Evolutionary conservation across 2,329 filamentous ascomycete species (phyloP).

Genomic region (Colletotrichum musae): DNA sequence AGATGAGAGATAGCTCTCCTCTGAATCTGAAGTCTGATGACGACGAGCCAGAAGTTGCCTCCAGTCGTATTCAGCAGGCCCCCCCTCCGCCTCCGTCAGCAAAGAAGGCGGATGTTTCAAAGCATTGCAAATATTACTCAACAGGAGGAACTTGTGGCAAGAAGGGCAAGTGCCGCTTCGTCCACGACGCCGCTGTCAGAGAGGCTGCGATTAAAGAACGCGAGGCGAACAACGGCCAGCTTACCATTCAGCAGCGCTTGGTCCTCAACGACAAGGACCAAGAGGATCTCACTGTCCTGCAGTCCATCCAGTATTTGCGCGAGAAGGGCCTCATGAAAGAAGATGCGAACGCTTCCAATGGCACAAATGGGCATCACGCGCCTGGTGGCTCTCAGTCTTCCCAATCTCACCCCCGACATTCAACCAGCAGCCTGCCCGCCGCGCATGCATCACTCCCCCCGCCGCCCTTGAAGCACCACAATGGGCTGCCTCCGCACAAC

Average conservation of each 20-base stretch:
- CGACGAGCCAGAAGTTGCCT: constrained; percentile 71
- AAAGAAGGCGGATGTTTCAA: constrained; percentile 73
- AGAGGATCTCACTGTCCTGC: constrained; percentile 76
- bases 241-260: constrained; percentile 76
- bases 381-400: constrained; percentile 8
- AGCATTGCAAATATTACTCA: constrained; percentile 80
- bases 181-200: constrained; percentile 75
- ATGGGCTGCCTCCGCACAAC: constrained; percentile 51
- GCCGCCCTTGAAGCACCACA: constrained; percentile 46
- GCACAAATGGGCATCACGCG: constrained; percentile 41
- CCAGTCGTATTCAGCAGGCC: constrained; percentile 60
- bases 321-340: constrained; percentile 68
- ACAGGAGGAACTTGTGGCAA: constrained; percentile 79
- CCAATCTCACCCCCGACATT: constrained; percentile 22
- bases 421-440: constrained; percentile 51
- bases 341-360: constrained; percentile 43
- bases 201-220: constrained; percentile 75
- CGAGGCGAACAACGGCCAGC: constrained; percentile 74
- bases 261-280: constrained; percentile 78
- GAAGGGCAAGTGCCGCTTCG: constrained; percentile 83
- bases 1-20: constrained; percentile 69
- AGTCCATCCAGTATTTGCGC: constrained; percentile 76
- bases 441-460: constrained; percentile 56
- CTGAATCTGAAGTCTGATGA: constrained; percentile 68
- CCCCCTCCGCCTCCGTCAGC: constrained; percentile 59